phyloP scores from a whole-genome alignment of 495 filamentous ascomycete genomes.

The Aspergillus homomorphus region DNA sequence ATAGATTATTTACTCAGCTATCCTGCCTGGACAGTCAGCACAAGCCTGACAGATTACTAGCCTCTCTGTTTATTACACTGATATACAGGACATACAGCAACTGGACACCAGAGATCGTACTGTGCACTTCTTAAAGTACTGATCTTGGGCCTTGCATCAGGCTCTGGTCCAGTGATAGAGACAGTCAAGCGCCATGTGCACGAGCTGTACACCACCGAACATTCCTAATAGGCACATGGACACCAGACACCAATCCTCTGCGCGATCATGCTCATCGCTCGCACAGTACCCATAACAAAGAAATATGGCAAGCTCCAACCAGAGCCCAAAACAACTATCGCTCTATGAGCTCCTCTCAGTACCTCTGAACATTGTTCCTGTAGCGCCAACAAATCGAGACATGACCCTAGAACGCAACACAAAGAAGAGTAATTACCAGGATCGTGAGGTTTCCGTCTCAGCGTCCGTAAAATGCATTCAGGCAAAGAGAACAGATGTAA shows the following conservation, averaged over 20 bases:
- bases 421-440: constrained; percentile 41
- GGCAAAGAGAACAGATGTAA: constrained; percentile 9
- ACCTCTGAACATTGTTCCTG: constrained; percentile 38
- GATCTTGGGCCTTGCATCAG: constrained; percentile 1
- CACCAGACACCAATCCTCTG: background rate
- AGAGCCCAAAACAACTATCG: constrained; percentile 17
- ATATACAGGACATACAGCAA: too few species aligned
- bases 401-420: constrained; percentile 36
- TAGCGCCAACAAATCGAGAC: constrained; percentile 41
- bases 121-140: background rate
- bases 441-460: constrained; percentile 38
- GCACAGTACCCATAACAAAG: background rate
- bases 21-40: constrained; percentile 8
- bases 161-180: background rate
- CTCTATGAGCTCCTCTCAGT: constrained; percentile 38
- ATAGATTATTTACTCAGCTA: constrained; percentile 6
- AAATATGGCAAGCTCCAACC: constrained; percentile 32
- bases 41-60: constrained; percentile 21
- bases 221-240: background rate
- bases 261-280: background rate
- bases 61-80: too few species aligned
- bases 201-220: background rate
- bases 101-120: constrained; percentile 17
- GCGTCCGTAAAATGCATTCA: constrained; percentile 19
- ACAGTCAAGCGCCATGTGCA: background rate